Conservation (phyloP, 176 grass and related monocot species). For the Hordeum marinum region DNA sequence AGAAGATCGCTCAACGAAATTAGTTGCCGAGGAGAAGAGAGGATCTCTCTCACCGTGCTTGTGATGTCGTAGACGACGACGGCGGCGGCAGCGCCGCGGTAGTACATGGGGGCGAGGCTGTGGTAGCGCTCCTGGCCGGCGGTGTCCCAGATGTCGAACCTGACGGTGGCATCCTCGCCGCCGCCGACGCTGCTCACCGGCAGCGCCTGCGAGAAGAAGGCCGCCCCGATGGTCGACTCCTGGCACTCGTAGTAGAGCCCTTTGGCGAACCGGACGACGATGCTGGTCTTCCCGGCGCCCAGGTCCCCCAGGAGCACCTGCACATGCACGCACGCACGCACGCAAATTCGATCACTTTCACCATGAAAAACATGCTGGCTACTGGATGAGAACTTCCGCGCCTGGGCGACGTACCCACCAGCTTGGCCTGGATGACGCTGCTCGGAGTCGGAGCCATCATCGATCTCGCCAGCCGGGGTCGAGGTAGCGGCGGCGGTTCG, state of each 20-base stretch:
- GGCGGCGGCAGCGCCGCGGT: constrained; percentile 59
- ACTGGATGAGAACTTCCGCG: too few relatives aligned
- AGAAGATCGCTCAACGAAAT: not conserved
- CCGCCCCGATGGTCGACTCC: constrained; percentile 86
- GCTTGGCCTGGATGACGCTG: constrained; percentile 65
- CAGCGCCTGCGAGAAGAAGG: constrained; percentile 79
- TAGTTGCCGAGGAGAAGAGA: not conserved
- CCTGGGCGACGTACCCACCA: constrained; percentile 49
- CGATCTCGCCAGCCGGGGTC: not conserved
- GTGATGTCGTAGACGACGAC: constrained; percentile 85
- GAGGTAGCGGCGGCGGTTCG: not conserved
- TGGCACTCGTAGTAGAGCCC: constrained; percentile 71
- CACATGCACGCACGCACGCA: not conserved
- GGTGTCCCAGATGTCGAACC: constrained; percentile 88
- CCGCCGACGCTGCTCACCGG: constrained; percentile 35
- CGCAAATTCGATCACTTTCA: not conserved
- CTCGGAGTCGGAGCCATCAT: constrained; percentile 29
- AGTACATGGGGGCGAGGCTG: constrained; percentile 88
- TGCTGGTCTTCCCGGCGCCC: constrained; percentile 83
- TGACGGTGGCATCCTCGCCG: constrained; percentile 49
- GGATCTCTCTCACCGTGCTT: constrained; percentile 20
- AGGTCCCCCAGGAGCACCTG: constrained; percentile 74
- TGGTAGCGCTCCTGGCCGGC: constrained; percentile 77
- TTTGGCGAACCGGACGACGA: constrained; percentile 68
- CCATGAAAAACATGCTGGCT: not conserved